A percentile compares a stretch with the other conserved stretches of the same genome.
These are phyloP conservation scores for Acmispon strigosus DNA, from an alignment of 306 rosid genomes.

Conservation along the genomic window DNA sequence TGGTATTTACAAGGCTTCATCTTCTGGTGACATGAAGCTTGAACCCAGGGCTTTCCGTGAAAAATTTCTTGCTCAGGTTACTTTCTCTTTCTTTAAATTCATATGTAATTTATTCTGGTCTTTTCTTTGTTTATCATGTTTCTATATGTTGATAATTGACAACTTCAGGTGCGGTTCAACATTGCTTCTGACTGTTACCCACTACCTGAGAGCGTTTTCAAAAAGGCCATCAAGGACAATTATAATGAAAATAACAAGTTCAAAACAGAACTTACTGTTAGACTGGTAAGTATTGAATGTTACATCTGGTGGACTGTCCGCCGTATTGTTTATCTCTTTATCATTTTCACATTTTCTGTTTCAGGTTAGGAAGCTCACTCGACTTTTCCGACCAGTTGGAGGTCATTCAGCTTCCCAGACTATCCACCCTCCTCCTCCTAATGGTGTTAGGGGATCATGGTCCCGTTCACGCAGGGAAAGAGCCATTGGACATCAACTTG, in stretches of 20 bases:
- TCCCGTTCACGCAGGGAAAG: neutral
- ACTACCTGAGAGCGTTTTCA: slow-evolving; percentile 74
- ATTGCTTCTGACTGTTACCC: slow-evolving; percentile 72
- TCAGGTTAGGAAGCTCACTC: slow-evolving; percentile 75
- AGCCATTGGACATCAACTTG: neutral
- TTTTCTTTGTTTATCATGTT: slow-evolving; percentile 1
- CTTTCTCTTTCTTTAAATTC: neutral
- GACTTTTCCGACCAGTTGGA: slow-evolving; percentile 63
- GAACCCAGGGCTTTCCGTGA: slow-evolving; percentile 88
- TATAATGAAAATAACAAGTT: slow-evolving; percentile 61
- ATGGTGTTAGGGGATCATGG: slow-evolving; percentile 11
- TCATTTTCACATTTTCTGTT: slow-evolving; percentile 12
- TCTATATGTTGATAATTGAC: slow-evolving; percentile 14
- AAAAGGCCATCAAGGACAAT: slow-evolving; percentile 74
- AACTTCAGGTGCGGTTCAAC: slow-evolving; percentile 71
- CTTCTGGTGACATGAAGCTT: slow-evolving; percentile 74
- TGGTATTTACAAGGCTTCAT: slow-evolving; percentile 77
- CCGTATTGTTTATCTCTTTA: neutral
- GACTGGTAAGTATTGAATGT: slow-evolving; percentile 48
- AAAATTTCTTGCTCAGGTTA: slow-evolving; percentile 90
- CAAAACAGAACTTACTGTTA: slow-evolving; percentile 67
- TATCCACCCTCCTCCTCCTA: slow-evolving; percentile 20
- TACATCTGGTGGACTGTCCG: neutral
- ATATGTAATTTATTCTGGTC: neutral
- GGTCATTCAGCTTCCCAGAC: slow-evolving; percentile 26